These are phyloP conservation scores for Juglanconis oblonga DNA, from an alignment of 2,329 filamentous ascomycete genomes.

Conservation along the genomic window DNA sequence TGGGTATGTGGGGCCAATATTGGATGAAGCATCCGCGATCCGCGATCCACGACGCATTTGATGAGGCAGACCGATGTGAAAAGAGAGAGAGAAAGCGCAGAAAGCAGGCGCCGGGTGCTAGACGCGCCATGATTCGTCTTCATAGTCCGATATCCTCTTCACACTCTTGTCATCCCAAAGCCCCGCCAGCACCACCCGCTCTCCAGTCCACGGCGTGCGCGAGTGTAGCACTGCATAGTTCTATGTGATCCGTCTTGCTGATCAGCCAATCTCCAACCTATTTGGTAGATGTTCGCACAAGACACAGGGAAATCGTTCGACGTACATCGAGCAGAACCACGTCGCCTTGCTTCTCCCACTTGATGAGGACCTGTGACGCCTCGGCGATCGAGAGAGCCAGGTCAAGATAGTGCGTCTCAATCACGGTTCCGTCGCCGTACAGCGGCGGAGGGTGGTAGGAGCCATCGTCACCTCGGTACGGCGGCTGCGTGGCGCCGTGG, in stretches of 20 bases:
- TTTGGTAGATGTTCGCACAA: background rate
- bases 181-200: constrained; percentile 29
- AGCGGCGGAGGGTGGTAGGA: constrained; percentile 32
- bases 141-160: constrained; percentile 25
- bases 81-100: too few species aligned
- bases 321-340: constrained; percentile 30
- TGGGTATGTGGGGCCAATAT: too few species aligned
- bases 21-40: too few species aligned
- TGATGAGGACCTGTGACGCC: constrained; percentile 23
- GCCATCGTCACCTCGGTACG: constrained; percentile 30
- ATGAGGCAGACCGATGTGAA: too few species aligned
- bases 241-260: constrained; percentile 13
- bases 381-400: constrained; percentile 27
- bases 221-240: constrained; percentile 34
- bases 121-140: background rate
- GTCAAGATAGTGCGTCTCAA: constrained; percentile 28
- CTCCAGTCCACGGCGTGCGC: constrained; percentile 28
- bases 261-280: background rate
- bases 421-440: constrained; percentile 28
- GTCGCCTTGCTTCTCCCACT: constrained; percentile 28
- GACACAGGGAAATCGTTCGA: background rate
- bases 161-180: constrained; percentile 27
- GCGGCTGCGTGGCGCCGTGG: constrained; percentile 30
- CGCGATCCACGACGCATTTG: too few species aligned
- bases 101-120: background rate